phyloP scores from a whole-genome alignment of 2,329 filamentous ascomycete genomes.

The Fusarium anthophilum region DNA sequence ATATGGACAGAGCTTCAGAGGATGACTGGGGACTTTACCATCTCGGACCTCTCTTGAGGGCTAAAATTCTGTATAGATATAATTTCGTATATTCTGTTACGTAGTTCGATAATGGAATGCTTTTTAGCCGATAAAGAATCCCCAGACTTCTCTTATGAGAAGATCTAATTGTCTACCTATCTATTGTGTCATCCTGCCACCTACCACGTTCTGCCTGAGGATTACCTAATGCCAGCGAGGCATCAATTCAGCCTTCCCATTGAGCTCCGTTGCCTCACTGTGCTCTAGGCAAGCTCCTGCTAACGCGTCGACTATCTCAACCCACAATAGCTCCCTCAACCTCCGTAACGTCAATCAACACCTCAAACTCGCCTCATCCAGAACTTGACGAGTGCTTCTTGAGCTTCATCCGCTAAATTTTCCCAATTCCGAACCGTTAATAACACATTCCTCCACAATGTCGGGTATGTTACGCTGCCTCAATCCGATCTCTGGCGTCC shows the following conservation, averaged over 20 bases:
- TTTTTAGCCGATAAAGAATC: accelerated
- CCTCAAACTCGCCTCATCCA: slow-evolving; percentile 5
- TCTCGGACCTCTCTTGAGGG: not conserved
- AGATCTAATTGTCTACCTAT: not conserved
- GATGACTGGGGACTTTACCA: not conserved
- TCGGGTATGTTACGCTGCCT: slow-evolving; percentile 53
- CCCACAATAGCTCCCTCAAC: slow-evolving; percentile 38
- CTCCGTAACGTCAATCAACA: slow-evolving; percentile 27
- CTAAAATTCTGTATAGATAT: too few species aligned
- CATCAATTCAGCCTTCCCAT: slow-evolving; percentile 48
- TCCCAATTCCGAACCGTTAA: slow-evolving; percentile 1
- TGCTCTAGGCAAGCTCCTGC: slow-evolving; percentile 59
- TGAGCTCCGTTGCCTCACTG: slow-evolving; percentile 45
- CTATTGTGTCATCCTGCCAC: not conserved
- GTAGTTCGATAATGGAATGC: not conserved
- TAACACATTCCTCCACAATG: slow-evolving; percentile 55
- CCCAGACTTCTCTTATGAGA: not conserved
- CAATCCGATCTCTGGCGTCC: slow-evolving; percentile 6
- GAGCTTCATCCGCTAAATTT: slow-evolving; percentile 20
- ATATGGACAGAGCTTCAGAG: not conserved
- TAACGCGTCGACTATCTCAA: slow-evolving; percentile 53
- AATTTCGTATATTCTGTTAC: accelerated
- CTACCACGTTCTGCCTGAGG: slow-evolving; percentile 46
- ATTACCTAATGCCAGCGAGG: slow-evolving; percentile 38
- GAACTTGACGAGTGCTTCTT: slow-evolving; percentile 15